A percentile compares a stretch with the other conserved stretches of the same genome.
These are phyloP conservation scores for Fulvia fulva DNA, from an alignment of 2,329 filamentous ascomycete species.

Conservation along the genomic window DNA sequence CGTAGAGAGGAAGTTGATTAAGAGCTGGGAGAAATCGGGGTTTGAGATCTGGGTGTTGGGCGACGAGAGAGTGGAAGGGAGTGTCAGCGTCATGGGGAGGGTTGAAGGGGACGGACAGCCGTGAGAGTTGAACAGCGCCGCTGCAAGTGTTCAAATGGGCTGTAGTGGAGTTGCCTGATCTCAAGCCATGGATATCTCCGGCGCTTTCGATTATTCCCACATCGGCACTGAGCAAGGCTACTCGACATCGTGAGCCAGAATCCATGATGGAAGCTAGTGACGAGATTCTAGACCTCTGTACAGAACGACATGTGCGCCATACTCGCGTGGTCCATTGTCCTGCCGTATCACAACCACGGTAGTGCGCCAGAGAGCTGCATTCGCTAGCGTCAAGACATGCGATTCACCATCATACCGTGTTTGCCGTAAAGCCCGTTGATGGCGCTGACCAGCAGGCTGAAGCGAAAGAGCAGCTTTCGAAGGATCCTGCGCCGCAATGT, in stretches of 20 bases:
- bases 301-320: not conserved
- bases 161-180: too few relatives aligned
- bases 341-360: not conserved
- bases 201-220: not conserved
- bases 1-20: not conserved
- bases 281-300: not conserved
- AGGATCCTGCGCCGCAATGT: not conserved
- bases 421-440: not conserved
- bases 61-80: not conserved
- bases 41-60: not conserved
- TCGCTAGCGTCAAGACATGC: not conserved
- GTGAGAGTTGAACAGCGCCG: not conserved
- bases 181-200: not conserved
- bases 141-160: too few relatives aligned
- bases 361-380: not conserved
- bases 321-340: not conserved
- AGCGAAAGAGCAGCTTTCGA: not conserved
- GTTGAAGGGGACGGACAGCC: not conserved
- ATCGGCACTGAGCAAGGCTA: not conserved
- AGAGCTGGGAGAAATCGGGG: not conserved
- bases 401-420: not conserved
- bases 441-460: not conserved
- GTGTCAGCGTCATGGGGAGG: not conserved
- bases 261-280: not conserved
- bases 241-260: not conserved